Base-by-base conservation (phyloP, 2,329 filamentous ascomycete species). In the Cytospora schulzeri region DNA sequence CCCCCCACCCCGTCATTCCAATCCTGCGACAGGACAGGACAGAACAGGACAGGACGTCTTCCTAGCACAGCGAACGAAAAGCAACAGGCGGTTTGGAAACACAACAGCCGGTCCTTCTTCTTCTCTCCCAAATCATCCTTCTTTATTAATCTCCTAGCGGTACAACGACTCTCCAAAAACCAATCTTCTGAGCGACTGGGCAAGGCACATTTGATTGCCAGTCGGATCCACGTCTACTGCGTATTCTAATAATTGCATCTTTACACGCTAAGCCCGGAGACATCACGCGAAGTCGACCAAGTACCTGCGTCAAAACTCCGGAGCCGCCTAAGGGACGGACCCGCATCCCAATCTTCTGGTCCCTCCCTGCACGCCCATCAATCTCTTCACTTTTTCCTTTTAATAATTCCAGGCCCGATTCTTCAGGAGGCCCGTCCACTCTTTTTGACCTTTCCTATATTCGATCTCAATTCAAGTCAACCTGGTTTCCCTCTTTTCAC, bases 311-410 rank as follows among this genome's bases (percentile, higher is more conserved):
- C 66, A 63, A 56, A 67, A 61, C 62, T 66, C 60, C 66, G 63
- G 66, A 64, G 63, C 63, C 63, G 60, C 64, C 60, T 61, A 67
- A 66, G 63, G 64, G 65, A 62, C 59, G 63, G 66, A 66, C 63
- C 66, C 66, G 63, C 63, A 66, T 63, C 66, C 60, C 66, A 67
- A 67, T 66, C 63, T 67, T 65, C 62, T 67, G 66, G 66, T 67
- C 66, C 66, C 63, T 67, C 66, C 66, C 66, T 66, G 63, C 57
- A 61, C 56, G 60, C 60, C 57, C 63, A 66, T 66, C 60, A 66
- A 67, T 65, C 58, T 66, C 65, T 66, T 66, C 65, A 65, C 58
- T 58, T 62, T 45, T 66, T 66, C 57, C 66, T 67, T 67, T 66
- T 67, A 66, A 67, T 66, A 60, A 63, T 67, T 65, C 66, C 57